phyloP scores from a whole-genome alignment of 257 asterid species.

The Solanum neorickii region DNA sequence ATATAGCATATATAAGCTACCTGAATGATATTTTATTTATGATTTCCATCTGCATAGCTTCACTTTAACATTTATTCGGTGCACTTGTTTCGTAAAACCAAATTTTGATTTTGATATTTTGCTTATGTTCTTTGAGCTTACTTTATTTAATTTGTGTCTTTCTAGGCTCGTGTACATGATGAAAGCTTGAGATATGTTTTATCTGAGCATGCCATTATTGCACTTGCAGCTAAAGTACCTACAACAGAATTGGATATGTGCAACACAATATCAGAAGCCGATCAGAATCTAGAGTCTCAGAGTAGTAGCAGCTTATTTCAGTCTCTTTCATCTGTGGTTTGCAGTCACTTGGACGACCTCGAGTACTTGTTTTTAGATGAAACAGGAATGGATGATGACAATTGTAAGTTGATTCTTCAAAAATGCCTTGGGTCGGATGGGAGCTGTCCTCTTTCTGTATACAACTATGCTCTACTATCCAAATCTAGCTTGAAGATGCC shows the following conservation, averaged over 20 bases:
- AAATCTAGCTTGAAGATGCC: conserved; percentile 42
- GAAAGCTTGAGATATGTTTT: conserved; percentile 81
- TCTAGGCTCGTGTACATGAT: conserved; percentile 96
- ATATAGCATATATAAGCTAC: background rate
- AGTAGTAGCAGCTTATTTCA: conserved; percentile 14
- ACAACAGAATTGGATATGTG: conserved; percentile 39
- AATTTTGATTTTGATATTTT: background rate
- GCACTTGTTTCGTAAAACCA: background rate
- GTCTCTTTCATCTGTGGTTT: conserved; percentile 65
- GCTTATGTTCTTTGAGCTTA: background rate
- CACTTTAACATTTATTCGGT: background rate
- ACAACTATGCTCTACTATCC: conserved; percentile 59
- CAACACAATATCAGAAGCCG: conserved; percentile 47
- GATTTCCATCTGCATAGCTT: background rate
- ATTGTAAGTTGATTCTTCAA: conserved; percentile 37
- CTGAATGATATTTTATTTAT: background rate
- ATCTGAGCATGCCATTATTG: conserved; percentile 70
- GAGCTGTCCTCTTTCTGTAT: conserved; percentile 73
- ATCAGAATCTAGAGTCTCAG: conserved; percentile 36
- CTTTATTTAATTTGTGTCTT: conserved; percentile 12
- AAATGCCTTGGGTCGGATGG: conserved; percentile 54
- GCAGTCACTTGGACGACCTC: conserved; percentile 61
- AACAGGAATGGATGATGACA: conserved; percentile 25
- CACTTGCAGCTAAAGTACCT: conserved; percentile 59
- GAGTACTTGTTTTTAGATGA: conserved; percentile 36